These are phyloP conservation scores for Xylariales sp. DNA, from an alignment of 2,329 filamentous ascomycete species.

Conservation along the genomic window DNA sequence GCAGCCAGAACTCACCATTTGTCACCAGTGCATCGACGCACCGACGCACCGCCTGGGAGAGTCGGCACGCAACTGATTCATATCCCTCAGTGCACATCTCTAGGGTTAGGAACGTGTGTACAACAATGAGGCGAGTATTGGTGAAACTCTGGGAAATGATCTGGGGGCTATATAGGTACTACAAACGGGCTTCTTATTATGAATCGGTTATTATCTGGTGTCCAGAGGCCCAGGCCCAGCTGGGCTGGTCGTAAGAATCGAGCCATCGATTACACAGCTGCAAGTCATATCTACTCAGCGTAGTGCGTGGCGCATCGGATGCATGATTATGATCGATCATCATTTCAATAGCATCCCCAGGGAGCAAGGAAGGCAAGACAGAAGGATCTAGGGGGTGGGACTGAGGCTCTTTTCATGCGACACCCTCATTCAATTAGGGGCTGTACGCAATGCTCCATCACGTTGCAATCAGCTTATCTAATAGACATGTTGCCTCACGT, in stretches of 20 bases:
- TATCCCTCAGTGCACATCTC: neutral
- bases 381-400: slow-evolving; percentile 26
- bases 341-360: slow-evolving; percentile 12
- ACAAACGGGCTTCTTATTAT: neutral
- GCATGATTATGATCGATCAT: slow-evolving; percentile 22
- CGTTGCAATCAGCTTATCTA: slow-evolving; percentile 13
- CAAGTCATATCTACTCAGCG: neutral
- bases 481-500: neutral
- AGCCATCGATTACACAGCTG: neutral
- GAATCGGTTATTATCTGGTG: too few relatives aligned
- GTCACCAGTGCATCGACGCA: neutral
- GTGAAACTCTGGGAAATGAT: too few relatives aligned
- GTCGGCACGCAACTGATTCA: neutral
- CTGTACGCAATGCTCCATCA: slow-evolving; percentile 23
- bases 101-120: too few relatives aligned
- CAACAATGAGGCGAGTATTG: too few relatives aligned
- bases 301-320: neutral
- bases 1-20: neutral
- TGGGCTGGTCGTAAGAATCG: slow-evolving; percentile 9
- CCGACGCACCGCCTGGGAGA: neutral
- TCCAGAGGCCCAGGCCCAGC: neutral
- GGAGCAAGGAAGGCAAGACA: neutral
- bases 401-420: slow-evolving; percentile 31
- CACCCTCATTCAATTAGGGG: slow-evolving; percentile 30
- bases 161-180: too few relatives aligned